These are phyloP conservation scores for Starmera pachycereana DNA, from an alignment of 805 yeast genomes.

Conservation along the genomic window DNA sequence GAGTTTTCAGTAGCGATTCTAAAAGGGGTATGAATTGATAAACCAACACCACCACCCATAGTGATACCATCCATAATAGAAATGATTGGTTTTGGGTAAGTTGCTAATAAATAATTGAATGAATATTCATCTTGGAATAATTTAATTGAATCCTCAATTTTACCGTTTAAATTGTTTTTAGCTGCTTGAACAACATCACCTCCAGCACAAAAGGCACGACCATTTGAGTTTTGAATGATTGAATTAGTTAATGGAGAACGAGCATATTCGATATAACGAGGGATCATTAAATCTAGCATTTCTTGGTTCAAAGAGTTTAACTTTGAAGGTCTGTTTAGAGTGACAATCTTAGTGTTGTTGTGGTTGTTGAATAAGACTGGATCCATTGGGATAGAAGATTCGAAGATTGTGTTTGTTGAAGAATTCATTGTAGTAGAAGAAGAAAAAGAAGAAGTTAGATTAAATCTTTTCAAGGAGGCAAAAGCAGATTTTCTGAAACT, in stretches of 20 bases:
- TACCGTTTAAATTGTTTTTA: conserved; percentile 36
- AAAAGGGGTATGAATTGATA: conserved; percentile 84
- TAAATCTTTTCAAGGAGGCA: too few relatives aligned
- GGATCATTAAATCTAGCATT: conserved; percentile 65
- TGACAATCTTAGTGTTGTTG: conserved; percentile 60
- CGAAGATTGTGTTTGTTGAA: too few relatives aligned
- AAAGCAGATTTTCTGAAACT: too few relatives aligned
- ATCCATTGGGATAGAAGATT: conserved; percentile 13
- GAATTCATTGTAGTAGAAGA: too few relatives aligned
- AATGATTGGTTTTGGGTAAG: conserved; percentile 83
- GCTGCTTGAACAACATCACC: conserved; percentile 90
- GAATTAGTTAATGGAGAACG: conserved; percentile 56
- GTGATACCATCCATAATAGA: conserved; percentile 84
- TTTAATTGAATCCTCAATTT: conserved; percentile 39
- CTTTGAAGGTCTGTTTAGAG: conserved; percentile 71
- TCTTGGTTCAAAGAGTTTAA: conserved; percentile 73
- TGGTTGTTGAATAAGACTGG: conserved; percentile 52
- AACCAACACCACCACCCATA: conserved; percentile 98
- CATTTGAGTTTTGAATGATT: conserved; percentile 55
- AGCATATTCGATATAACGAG: conserved; percentile 68
- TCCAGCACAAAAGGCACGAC: conserved; percentile 79
- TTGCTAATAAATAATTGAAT: conserved; percentile 66
- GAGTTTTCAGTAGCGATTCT: conserved; percentile 90
- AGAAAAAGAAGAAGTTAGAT: too few relatives aligned
- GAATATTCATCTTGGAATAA: conserved; percentile 78